phyloP scores from a whole-genome alignment of 2,329 filamentous ascomycete genomes.

The Penicillium freii region DNA sequence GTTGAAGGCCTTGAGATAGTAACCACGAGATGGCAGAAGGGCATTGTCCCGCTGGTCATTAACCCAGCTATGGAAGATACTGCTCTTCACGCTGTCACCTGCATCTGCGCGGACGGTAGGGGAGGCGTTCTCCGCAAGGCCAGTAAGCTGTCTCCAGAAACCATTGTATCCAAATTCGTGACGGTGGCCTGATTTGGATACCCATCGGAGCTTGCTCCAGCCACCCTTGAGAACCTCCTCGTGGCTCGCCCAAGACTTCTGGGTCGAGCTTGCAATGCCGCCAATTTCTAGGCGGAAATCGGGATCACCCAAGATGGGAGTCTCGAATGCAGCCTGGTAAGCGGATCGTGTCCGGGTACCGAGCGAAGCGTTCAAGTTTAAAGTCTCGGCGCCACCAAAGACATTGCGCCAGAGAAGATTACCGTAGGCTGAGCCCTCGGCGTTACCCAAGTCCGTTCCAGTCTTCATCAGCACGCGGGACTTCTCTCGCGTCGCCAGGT shows the following conservation, averaged over 20 bases:
- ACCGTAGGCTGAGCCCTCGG: conserved; percentile 89
- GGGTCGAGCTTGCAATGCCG: conserved; percentile 75
- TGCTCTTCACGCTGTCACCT: conserved; percentile 87
- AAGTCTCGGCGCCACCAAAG: conserved; percentile 86
- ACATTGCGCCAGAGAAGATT: conserved; percentile 87
- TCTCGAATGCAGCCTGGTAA: conserved; percentile 81
- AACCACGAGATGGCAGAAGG: conserved; percentile 78
- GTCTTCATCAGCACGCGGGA: conserved; percentile 85
- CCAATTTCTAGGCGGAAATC: conserved; percentile 77
- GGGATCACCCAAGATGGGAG: conserved; percentile 80
- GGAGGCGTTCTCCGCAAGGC: conserved; percentile 71
- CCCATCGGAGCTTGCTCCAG: conserved; percentile 73
- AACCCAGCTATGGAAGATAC: conserved; percentile 75
- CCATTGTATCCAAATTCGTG: conserved; percentile 80
- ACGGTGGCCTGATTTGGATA: conserved; percentile 60
- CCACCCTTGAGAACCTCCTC: conserved; percentile 83
- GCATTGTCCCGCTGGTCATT: conserved; percentile 80
- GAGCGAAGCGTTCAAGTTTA: conserved; percentile 81
- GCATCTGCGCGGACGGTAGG: conserved; percentile 80
- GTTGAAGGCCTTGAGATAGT: conserved; percentile 71
- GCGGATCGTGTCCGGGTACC: conserved; percentile 89
- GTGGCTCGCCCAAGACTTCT: conserved; percentile 91
- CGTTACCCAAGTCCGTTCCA: conserved; percentile 89
- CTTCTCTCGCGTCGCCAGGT: conserved; percentile 74
- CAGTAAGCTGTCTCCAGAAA: conserved; percentile 85